A percentile compares a stretch with the other conserved stretches of the same genome.
These are phyloP conservation scores for Suillus tomentosus DNA, from an alignment of 768 basidiomycete species.

Conservation along the genomic window DNA sequence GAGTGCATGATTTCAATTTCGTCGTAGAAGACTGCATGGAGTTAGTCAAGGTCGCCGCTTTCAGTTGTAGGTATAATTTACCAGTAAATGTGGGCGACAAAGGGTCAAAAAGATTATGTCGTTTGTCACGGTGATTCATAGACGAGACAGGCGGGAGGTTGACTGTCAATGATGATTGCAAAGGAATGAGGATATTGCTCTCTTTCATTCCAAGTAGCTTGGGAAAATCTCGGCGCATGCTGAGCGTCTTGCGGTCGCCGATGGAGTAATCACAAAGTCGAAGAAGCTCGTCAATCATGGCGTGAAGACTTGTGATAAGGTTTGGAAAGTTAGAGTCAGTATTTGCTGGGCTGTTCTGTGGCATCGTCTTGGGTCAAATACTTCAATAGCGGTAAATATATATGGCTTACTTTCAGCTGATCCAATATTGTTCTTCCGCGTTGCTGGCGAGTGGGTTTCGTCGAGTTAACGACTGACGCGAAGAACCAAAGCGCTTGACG, in stretches of 20 bases:
- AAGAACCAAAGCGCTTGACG: slow-evolving; percentile 94
- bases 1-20: slow-evolving; percentile 92
- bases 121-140: slow-evolving; percentile 32
- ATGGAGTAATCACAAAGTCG: slow-evolving; percentile 61
- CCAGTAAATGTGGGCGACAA: slow-evolving; percentile 77
- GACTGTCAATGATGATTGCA: slow-evolving; percentile 91
- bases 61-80: slow-evolving; percentile 36
- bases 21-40: slow-evolving; percentile 66
- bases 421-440: slow-evolving; percentile 63
- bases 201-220: slow-evolving; percentile 56
- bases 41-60: background rate
- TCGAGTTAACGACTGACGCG: slow-evolving; percentile 85
- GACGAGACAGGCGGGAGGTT: slow-evolving; percentile 77
- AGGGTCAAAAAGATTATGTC: slow-evolving; percentile 79
- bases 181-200: slow-evolving; percentile 78
- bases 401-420: slow-evolving; percentile 52
- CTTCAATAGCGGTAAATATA: background rate
- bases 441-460: slow-evolving; percentile 55
- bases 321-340: slow-evolving; percentile 41
- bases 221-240: slow-evolving; percentile 54
- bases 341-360: slow-evolving; percentile 50
- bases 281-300: slow-evolving; percentile 73
- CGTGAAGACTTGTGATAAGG: slow-evolving; percentile 55
- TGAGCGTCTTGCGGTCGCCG: slow-evolving; percentile 37
- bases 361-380: background rate